These are phyloP conservation scores for Saccharata proteae DNA, from an alignment of 2,329 filamentous ascomycete species.

Conservation along the genomic window DNA sequence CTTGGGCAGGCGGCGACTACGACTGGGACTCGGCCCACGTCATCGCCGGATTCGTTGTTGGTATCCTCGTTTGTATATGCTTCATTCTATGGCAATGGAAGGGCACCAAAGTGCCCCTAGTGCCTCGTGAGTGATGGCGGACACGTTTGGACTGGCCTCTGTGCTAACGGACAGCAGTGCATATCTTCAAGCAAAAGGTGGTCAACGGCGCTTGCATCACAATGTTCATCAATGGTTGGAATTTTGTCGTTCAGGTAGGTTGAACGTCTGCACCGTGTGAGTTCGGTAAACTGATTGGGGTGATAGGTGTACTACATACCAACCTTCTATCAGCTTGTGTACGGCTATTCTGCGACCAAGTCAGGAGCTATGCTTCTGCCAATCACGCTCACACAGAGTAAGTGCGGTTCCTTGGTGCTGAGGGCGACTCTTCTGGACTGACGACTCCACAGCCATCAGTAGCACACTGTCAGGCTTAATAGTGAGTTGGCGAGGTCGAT, in stretches of 20 bases:
- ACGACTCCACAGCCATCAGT: constrained; percentile 1
- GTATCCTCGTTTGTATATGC: constrained; percentile 26
- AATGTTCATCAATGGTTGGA: constrained; percentile 43
- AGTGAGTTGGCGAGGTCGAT: constrained; percentile 33
- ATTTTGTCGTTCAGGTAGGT: constrained; percentile 47
- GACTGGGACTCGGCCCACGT: constrained; percentile 41
- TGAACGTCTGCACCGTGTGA: too few relatives aligned
- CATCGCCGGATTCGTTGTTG: constrained; percentile 39
- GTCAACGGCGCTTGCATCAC: constrained; percentile 42
- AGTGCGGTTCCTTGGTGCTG: constrained; percentile 29
- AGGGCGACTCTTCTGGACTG: too few relatives aligned
- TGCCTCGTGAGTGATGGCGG: constrained; percentile 27
- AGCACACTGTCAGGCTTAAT: constrained; percentile 36
- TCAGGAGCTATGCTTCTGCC: constrained; percentile 32
- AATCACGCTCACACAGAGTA: constrained; percentile 33
- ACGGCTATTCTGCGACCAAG: constrained; percentile 26
- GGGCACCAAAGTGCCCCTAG: constrained; percentile 36
- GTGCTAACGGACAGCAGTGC: constrained; percentile 20
- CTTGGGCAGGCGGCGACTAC: constrained; percentile 46
- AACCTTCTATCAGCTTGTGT: constrained; percentile 35
- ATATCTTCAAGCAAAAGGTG: constrained; percentile 42
- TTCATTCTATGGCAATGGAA: constrained; percentile 44
- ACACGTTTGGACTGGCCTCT: neutral
- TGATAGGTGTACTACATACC: constrained; percentile 33
- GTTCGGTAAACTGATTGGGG: too few relatives aligned